Percentiles rank a stretch among this genome's conserved stretches.
Evolutionary conservation across 306 rosid species (phyloP).

Genomic region (Malus asiatica): DNA sequence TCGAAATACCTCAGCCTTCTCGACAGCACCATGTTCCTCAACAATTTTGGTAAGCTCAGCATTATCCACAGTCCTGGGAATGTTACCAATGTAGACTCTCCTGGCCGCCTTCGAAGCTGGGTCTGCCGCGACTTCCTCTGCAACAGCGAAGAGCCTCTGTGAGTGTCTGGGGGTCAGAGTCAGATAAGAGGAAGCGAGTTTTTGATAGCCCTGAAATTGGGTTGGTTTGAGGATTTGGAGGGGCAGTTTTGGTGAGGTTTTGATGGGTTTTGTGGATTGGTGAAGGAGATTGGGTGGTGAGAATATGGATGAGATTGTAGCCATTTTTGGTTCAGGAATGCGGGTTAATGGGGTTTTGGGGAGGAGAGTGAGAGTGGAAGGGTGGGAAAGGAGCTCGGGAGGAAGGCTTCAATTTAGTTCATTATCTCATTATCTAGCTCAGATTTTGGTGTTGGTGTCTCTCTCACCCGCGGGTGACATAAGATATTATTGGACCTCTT

Average conservation of each 20-base stretch:
- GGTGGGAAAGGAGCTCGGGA: neutral
- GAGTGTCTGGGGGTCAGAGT: slow-evolving; percentile 2
- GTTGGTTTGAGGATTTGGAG: slow-evolving; percentile 20
- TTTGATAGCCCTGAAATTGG: slow-evolving; percentile 22
- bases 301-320: slow-evolving; percentile 45
- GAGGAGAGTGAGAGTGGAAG: neutral
- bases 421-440: neutral
- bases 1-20: slow-evolving; percentile 63
- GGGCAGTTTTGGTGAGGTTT: slow-evolving; percentile 25
- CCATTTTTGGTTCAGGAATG: slow-evolving; percentile 32
- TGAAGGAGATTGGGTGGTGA: slow-evolving; percentile 40
- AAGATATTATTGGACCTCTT: neutral
- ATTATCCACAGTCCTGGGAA: slow-evolving; percentile 62
- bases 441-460: neutral
- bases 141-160: slow-evolving; percentile 42
- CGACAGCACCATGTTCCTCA: slow-evolving; percentile 77
- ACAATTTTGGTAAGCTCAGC: slow-evolving; percentile 60
- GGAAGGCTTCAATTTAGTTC: neutral
- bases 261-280: slow-evolving; percentile 25
- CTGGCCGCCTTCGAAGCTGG: slow-evolving; percentile 46
- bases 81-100: slow-evolving; percentile 78
- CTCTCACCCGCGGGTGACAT: neutral
- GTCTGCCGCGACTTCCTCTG: slow-evolving; percentile 41
- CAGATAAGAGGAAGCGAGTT: slow-evolving; percentile 15
- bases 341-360: neutral